A percentile compares a stretch with the other conserved stretches of the same genome.
Conservation (phyloP, 352 stramenopile genomes). For the Peronospora destructor region DNA sequence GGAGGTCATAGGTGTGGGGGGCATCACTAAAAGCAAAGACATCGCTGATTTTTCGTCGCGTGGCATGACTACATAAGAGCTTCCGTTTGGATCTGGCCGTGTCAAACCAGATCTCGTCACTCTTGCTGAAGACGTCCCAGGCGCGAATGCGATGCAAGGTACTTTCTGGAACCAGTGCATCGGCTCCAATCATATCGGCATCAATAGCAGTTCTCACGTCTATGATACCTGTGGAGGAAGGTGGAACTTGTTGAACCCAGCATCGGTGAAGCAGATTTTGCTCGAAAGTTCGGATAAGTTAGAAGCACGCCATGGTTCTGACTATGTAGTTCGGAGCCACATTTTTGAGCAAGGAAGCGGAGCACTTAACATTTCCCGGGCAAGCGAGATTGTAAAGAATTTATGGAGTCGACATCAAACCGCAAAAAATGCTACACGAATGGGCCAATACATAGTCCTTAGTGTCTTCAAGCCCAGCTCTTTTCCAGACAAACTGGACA, state of each 20-base stretch:
- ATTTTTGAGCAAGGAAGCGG: slow-evolving; percentile 84
- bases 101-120: slow-evolving; percentile 84
- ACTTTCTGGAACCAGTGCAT: slow-evolving; percentile 79
- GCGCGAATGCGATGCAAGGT: slow-evolving; percentile 52
- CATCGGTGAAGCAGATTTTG: slow-evolving; percentile 67
- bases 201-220: slow-evolving; percentile 71
- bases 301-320: slow-evolving; percentile 25
- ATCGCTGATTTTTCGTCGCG: slow-evolving; percentile 76
- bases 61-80: slow-evolving; percentile 83
- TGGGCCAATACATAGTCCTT: slow-evolving; percentile 2
- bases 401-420: slow-evolving; percentile 35
- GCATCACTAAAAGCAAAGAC: slow-evolving; percentile 43
- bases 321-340: slow-evolving; percentile 55
- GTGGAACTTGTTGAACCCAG: slow-evolving; percentile 56
- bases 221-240: slow-evolving; percentile 44
- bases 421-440: slow-evolving; percentile 12
- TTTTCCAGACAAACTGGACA: slow-evolving; percentile 60
- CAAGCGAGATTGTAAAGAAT: slow-evolving; percentile 38
- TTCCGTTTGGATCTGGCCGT: slow-evolving; percentile 70
- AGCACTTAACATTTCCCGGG: slow-evolving; percentile 57
- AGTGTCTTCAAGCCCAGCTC: slow-evolving; percentile 34
- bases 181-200: slow-evolving; percentile 73
- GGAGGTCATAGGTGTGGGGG: slow-evolving; percentile 80
- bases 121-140: slow-evolving; percentile 57
- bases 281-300: slow-evolving; percentile 47